Base-by-base conservation (phyloP, 495 filamentous ascomycete species). In the Thermothielavioides terrestris region DNA sequence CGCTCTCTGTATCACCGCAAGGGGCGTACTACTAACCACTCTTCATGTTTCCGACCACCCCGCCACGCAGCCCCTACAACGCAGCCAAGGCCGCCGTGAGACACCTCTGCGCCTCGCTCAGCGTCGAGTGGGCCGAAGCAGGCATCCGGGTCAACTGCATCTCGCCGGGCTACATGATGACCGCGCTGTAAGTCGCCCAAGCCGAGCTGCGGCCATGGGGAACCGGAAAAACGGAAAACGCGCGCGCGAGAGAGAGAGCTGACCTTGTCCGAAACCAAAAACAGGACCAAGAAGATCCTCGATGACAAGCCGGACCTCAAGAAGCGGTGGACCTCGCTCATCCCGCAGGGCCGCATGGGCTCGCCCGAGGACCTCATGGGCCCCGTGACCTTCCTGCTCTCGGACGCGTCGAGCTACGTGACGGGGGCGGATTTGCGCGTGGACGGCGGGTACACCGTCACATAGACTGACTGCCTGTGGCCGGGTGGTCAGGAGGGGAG, bases 281-380 rank as follows among this genome's bases (percentile, higher is more conserved):
- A 55, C 53, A 94, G 89, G 31, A 96, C 91, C 17, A 81, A 90
- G 69, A 94, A 94, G 69, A 95, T 97, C 55, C 77, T 96, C 27
- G 84, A 95, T 47, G 86, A 94, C 42, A 94, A 94, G 54, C 89
- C 88, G 34, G 86, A 94, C 21, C 77, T 96, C 12, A 82, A 85
- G 63, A 73, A 81, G 49, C 77, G 91, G 59, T 97, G 91, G 91
- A 94, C 81, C 0, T 89, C 86, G 8, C 76, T 94, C 26, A 97
- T 95, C 48, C 91, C 91, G 0, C 79, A 83, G 61, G 91, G 89
- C 15, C 86, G 86, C 65, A 95, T 97, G 89, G 91, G 91, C 14
- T 77, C 84, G 4, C 92, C 91, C 0, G 83, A 85, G 61, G 92
- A 97, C 57, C 74, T 97, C 17, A 95, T 91, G 88, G 91, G 91